Conservation (phyloP, 805 yeast species). For the Kregervanrija pseudodelftensis region DNA sequence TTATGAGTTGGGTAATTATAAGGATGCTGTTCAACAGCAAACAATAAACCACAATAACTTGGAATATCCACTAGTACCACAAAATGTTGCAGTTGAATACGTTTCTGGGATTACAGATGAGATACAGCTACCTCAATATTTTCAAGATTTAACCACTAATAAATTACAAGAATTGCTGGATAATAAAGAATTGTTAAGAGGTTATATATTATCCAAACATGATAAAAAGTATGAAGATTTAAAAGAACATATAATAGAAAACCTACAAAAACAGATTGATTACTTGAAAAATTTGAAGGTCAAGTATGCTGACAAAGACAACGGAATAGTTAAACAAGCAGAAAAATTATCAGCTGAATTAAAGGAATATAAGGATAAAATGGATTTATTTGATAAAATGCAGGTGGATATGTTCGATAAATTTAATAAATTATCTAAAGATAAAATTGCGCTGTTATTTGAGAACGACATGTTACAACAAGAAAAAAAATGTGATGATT, state of each 20-base stretch:
- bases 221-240: slow-evolving; percentile 11
- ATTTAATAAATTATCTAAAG: slow-evolving; percentile 27
- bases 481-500: slow-evolving; percentile 10
- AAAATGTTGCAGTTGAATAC: slow-evolving; percentile 5
- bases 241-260: slow-evolving; percentile 18
- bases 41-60: slow-evolving; percentile 6
- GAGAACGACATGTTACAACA: slow-evolving; percentile 25
- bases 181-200: slow-evolving; percentile 12
- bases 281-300: slow-evolving; percentile 27
- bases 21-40: background rate
- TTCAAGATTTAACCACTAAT: slow-evolving; percentile 16
- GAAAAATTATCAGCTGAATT: slow-evolving; percentile 18
- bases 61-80: slow-evolving; percentile 20
- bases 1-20: background rate
- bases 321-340: slow-evolving; percentile 18
- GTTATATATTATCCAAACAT: slow-evolving; percentile 13
- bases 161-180: slow-evolving; percentile 16
- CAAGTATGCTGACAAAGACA: slow-evolving; percentile 8
- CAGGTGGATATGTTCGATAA: slow-evolving; percentile 26
- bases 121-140: slow-evolving; percentile 15
- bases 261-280: slow-evolving; percentile 31
- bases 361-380: slow-evolving; percentile 13
- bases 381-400: slow-evolving; percentile 15
- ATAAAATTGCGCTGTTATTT: slow-evolving; percentile 28
- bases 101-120: background rate